Base-by-base conservation (phyloP, 2,329 filamentous ascomycete genomes). In the Colletotrichum chrysophilum region DNA sequence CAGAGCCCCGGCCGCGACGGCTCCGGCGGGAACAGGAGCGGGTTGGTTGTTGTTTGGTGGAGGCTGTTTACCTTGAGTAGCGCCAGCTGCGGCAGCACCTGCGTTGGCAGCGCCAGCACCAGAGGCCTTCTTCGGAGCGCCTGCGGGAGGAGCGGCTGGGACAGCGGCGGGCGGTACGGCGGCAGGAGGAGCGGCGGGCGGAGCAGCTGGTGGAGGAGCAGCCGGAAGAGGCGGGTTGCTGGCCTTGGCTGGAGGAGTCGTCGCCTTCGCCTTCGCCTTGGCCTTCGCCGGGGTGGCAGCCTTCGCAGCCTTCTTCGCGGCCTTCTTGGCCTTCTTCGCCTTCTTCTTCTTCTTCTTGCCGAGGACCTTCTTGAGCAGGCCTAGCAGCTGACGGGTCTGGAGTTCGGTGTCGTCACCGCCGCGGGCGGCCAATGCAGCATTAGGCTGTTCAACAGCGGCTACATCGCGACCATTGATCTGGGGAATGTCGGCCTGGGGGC, bases 311-410 rank as follows among this genome's bases (percentile, higher is more conserved):
- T 66, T 52, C 4, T 61, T 61, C 28, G 58, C 58, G 18, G 28
- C n/a, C 26, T 34, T 60, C 16, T 26, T 30, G 3, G 12, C 36
- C n/a, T 61, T 61, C 5, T 26, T 30, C 13, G 56, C 58, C 8
- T 75, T 75, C 38, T 72, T 72, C 52, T 62, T 62, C 13, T 66
- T 71, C 32, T 65, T 70, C 4, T 66, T 71, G 14, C 34, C 48
- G 9, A n/a, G 28, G 3, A 66, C 48, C 52, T 60, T 66, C 62
- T 48, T 66, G 21, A 66, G 36, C 34, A 55, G 67, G 65, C 30
- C 26, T 14, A 26, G 24, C 21, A 73, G 9, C 62, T 67, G 73
- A 3, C 73, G 64, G 5, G 43, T 30, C 43, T 66, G 18, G 9
- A 73, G 18, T 28, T 64, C 56, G 7, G n/a, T 52, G n/a, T 21